phyloP scores from a whole-genome alignment of 1,284 basidiomycete genomes.

The Pholiota adiposa region DNA sequence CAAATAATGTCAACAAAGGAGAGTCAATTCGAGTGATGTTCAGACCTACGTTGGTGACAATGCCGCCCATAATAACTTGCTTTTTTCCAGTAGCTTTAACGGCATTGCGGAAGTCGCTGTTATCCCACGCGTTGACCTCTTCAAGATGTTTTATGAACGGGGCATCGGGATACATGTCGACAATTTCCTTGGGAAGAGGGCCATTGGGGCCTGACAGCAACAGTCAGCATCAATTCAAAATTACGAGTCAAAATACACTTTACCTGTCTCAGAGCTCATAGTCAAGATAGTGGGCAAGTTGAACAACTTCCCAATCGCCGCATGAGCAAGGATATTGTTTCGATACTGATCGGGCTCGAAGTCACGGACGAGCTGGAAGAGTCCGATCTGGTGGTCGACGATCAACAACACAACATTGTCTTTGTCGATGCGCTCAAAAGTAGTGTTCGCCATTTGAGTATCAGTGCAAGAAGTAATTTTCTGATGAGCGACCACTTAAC shows the following conservation, averaged over 20 bases:
- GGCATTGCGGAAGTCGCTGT: conserved; percentile 47
- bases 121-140: conserved; percentile 56
- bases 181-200: conserved; percentile 45
- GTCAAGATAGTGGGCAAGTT: conserved; percentile 48
- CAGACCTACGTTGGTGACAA: conserved; percentile 48
- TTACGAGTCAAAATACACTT: neutral
- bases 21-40: neutral
- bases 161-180: conserved; percentile 48
- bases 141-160: conserved; percentile 49
- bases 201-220: conserved; percentile 45
- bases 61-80: conserved; percentile 51
- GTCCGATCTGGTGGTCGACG: conserved; percentile 51
- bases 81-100: conserved; percentile 51
- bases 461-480: neutral
- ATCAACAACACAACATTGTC: conserved; percentile 45
- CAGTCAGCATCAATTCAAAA: neutral
- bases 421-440: conserved; percentile 48
- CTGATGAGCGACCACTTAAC: neutral
- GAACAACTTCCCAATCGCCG: conserved; percentile 47
- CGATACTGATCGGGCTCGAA: conserved; percentile 40
- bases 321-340: conserved; percentile 50
- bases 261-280: conserved; percentile 47
- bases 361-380: conserved; percentile 49
- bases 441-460: neutral
- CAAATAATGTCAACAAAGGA: neutral